phyloP scores from a whole-genome alignment of 1,284 basidiomycete genomes.

The Moesziomyces globuligerus region DNA sequence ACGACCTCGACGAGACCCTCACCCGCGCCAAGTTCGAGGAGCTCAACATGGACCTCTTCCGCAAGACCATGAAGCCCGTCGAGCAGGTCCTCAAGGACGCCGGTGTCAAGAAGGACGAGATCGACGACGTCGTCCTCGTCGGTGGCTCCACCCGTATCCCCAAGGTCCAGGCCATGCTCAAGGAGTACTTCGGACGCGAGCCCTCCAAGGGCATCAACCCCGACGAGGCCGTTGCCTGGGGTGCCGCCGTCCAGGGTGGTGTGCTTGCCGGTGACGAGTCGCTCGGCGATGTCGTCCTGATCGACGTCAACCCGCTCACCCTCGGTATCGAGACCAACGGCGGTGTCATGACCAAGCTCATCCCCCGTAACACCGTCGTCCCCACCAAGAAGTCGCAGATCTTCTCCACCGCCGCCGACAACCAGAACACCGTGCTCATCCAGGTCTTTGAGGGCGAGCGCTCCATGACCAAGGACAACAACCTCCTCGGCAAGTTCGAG shows the following conservation, averaged over 20 bases:
- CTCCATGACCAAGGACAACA: constrained; percentile 96
- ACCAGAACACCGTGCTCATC: constrained; percentile 71
- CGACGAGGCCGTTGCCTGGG: constrained; percentile 80
- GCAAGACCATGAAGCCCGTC: constrained; percentile 99
- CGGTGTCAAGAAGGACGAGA: constrained; percentile 94
- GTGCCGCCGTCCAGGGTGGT: constrained; percentile 97
- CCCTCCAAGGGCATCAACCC: constrained; percentile 93
- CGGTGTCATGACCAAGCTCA: constrained; percentile 97
- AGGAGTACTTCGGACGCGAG: constrained; percentile 93
- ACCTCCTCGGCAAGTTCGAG: constrained; percentile 95
- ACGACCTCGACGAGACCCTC: constrained; percentile 95
- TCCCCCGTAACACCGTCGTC: constrained; percentile 95
- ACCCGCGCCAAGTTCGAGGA: constrained; percentile 98
- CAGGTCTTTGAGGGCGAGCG: constrained; percentile 93
- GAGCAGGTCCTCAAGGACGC: constrained; percentile 99
- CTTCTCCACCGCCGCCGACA: constrained; percentile 78
- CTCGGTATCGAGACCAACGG: constrained; percentile 98
- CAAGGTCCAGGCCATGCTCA: constrained; percentile 90
- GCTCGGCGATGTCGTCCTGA: constrained; percentile 83
- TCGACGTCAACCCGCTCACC: constrained; percentile 93
- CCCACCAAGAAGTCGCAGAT: constrained; percentile 98
- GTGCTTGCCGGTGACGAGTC: constrained; percentile 89
- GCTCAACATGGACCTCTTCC: constrained; percentile 97
- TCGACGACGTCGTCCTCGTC: constrained; percentile 95
- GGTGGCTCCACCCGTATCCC: constrained; percentile 99